phyloP scores from a whole-genome alignment of 2,329 filamentous ascomycete species.

The Venturia pyrina region DNA sequence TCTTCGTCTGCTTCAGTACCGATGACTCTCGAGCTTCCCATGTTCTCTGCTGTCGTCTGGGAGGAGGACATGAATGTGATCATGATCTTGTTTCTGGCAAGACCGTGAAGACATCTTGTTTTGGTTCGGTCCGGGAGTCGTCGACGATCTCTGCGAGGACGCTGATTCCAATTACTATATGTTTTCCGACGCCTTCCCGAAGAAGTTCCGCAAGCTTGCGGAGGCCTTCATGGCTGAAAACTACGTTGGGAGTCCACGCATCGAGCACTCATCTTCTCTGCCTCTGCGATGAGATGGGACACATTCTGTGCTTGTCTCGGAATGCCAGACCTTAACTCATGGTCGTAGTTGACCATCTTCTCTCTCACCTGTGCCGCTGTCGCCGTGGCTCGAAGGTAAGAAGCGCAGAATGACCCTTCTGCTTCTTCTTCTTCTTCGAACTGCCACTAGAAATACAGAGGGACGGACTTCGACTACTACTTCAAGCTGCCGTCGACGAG shows the following conservation, averaged over 20 bases:
- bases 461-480: too few species aligned
- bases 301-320: neutral
- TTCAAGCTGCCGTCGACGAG: too few species aligned
- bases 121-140: too few species aligned
- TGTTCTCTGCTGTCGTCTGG: slow-evolving; percentile 43
- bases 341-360: too few species aligned
- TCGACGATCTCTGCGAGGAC: slow-evolving; percentile 70
- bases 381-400: neutral
- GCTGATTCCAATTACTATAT: slow-evolving; percentile 62
- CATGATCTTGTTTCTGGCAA: slow-evolving; percentile 66
- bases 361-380: neutral
- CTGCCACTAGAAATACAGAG: too few species aligned
- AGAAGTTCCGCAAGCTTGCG: slow-evolving; percentile 64
- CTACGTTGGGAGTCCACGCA: slow-evolving; percentile 32
- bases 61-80: slow-evolving; percentile 63
- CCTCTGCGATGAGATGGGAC: neutral
- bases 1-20: neutral
- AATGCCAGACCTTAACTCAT: neutral
- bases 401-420: neutral
- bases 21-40: neutral
- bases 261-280: neutral
- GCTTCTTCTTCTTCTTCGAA: neutral
- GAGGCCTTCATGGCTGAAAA: slow-evolving; percentile 63
- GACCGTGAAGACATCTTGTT: too few species aligned
- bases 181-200: slow-evolving; percentile 93